Percentiles rank a stretch among this genome's conserved stretches.
These are phyloP conservation scores for Ammopiptanthus mongolicus DNA, from an alignment of 306 rosid genomes.

Conservation along the genomic window DNA sequence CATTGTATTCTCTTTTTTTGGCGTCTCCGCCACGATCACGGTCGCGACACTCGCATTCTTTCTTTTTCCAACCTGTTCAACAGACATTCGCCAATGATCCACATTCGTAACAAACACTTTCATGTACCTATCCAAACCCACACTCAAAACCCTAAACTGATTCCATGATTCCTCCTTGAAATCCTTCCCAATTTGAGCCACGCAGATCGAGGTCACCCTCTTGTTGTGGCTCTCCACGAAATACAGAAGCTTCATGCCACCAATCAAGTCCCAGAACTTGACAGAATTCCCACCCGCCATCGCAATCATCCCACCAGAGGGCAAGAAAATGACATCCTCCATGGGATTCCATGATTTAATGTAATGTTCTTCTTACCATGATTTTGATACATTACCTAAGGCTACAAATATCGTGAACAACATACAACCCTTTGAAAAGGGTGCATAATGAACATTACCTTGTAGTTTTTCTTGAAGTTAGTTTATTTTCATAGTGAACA, in stretches of 20 bases:
- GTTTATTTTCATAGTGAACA: too few species aligned
- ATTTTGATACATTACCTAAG: too few species aligned
- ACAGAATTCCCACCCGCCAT: slow-evolving; percentile 80
- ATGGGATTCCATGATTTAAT: slow-evolving; percentile 75
- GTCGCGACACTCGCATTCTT: too few species aligned
- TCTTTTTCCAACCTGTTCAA: too few species aligned
- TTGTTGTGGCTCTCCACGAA: slow-evolving; percentile 92
- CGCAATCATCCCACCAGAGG: slow-evolving; percentile 69
- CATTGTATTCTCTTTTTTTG: too few species aligned
- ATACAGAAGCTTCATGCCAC: slow-evolving; percentile 66
- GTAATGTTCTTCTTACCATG: too few species aligned
- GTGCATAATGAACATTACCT: too few species aligned
- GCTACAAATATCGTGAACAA: too few species aligned
- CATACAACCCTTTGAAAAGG: too few species aligned
- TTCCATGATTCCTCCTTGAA: slow-evolving; percentile 45
- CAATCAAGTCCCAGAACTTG: slow-evolving; percentile 86
- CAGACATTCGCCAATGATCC: too few species aligned
- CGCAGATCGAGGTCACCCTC: slow-evolving; percentile 75
- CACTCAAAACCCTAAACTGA: slow-evolving; percentile 72
- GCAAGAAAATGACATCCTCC: slow-evolving; percentile 73
- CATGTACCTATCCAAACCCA: slow-evolving; percentile 86
- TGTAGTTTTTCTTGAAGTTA: too few species aligned
- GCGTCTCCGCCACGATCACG: too few species aligned
- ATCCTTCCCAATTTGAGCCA: slow-evolving; percentile 47
- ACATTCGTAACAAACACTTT: slow-evolving; percentile 95